Percentiles rank a stretch among this genome's conserved stretches.
phyloP scores from a whole-genome alignment of 192 early-diverging fungal species.

The Powellomyces hirtus region DNA sequence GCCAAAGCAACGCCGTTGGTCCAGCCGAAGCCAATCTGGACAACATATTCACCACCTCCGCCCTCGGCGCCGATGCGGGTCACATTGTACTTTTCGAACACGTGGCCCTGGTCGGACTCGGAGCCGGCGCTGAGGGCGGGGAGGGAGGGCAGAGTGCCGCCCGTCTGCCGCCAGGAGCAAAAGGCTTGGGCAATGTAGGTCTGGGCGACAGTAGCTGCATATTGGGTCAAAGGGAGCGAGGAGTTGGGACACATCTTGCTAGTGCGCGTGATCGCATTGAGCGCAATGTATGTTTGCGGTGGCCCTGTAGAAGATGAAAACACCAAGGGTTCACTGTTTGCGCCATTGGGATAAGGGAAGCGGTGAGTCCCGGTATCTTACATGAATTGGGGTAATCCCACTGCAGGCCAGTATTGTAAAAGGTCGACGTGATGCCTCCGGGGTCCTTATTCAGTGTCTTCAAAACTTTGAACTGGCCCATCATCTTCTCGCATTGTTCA shows the following conservation, averaged over 20 bases:
- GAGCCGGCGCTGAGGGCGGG: conserved; percentile 34
- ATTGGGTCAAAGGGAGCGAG: not conserved
- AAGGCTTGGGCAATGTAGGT: conserved; percentile 55
- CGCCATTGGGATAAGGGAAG: not conserved
- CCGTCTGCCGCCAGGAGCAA: conserved; percentile 69
- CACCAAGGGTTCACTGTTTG: too few species aligned
- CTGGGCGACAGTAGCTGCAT: not conserved
- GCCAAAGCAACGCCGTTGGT: conserved; percentile 63
- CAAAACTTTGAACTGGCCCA: conserved; percentile 43
- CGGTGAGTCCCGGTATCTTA: conserved; percentile 11
- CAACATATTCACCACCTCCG: conserved; percentile 66
- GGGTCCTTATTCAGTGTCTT: conserved; percentile 38
- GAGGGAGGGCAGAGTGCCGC: conserved; percentile 54
- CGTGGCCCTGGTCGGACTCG: conserved; percentile 55
- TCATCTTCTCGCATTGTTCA: conserved; percentile 11
- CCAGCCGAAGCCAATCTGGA: conserved; percentile 76
- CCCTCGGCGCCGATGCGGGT: conserved; percentile 46
- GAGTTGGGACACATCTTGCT: not conserved
- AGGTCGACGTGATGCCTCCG: conserved; percentile 64
- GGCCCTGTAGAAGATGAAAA: too few species aligned
- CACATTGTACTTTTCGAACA: conserved; percentile 77
- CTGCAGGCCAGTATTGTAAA: conserved; percentile 58
- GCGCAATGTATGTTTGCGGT: conserved; percentile 10
- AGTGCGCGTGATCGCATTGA: conserved; percentile 7
- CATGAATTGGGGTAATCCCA: conserved; percentile 75